These are phyloP conservation scores for Verticillium alfalfae DNA, from an alignment of 2,329 filamentous ascomycete genomes.

Conservation along the genomic window DNA sequence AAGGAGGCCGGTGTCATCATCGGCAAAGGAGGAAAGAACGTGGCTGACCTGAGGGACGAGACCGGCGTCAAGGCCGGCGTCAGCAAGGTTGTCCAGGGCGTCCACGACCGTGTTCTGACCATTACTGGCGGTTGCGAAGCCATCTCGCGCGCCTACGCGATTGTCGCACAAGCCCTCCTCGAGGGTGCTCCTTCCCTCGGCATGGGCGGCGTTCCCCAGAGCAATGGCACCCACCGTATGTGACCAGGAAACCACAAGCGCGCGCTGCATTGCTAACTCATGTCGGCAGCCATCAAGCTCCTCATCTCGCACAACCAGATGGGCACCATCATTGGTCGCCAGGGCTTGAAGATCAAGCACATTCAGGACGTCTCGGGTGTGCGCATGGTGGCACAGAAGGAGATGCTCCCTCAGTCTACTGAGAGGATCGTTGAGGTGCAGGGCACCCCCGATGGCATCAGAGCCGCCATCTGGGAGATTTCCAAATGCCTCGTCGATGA, in stretches of 20 bases:
- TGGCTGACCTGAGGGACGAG: slow-evolving; percentile 93
- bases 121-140: slow-evolving; percentile 87
- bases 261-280: slow-evolving; percentile 16
- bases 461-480: slow-evolving; percentile 97
- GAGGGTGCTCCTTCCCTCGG: slow-evolving; percentile 93
- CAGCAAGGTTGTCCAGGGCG: slow-evolving; percentile 96
- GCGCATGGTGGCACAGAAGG: slow-evolving; percentile 98
- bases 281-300: slow-evolving; percentile 75
- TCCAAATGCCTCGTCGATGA: slow-evolving; percentile 98
- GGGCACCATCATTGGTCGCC: slow-evolving; percentile 97
- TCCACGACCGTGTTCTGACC: slow-evolving; percentile 93
- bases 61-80: slow-evolving; percentile 97
- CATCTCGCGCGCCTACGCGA: slow-evolving; percentile 86
- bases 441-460: slow-evolving; percentile 89
- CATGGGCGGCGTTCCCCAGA: slow-evolving; percentile 86
- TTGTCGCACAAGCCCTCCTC: slow-evolving; percentile 84
- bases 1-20: slow-evolving; percentile 99
- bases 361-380: slow-evolving; percentile 96
- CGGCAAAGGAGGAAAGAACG: slow-evolving; percentile 97
- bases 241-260: slow-evolving; percentile 14
- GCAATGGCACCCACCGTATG: slow-evolving; percentile 92
- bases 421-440: slow-evolving; percentile 97
- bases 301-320: slow-evolving; percentile 99
- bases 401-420: slow-evolving; percentile 98
- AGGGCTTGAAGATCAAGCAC: slow-evolving; percentile 98